phyloP scores from a whole-genome alignment of 208 protist genomes.

The Leishmania major region DNA sequence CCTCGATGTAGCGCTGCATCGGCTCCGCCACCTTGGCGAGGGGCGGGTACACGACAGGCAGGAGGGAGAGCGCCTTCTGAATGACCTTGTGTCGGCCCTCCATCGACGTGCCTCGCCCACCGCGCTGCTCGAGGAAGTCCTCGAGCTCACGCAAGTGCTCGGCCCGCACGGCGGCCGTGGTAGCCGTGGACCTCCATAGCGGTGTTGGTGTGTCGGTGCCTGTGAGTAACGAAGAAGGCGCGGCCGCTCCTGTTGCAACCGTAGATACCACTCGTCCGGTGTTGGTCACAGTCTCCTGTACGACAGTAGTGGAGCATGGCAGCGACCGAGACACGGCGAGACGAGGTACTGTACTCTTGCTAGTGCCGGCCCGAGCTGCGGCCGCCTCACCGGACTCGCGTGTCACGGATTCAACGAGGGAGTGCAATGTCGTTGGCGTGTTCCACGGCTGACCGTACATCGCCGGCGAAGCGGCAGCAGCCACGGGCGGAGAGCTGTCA shows the following conservation, averaged over 20 bases:
- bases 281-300: not conserved
- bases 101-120: constrained; percentile 39
- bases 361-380: not conserved
- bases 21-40: constrained; percentile 29
- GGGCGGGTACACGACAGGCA: constrained; percentile 43
- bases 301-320: not conserved
- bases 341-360: no score
- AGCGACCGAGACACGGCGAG: not conserved
- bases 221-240: not conserved
- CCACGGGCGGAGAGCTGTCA: not conserved
- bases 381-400: not conserved
- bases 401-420: constrained; percentile 5
- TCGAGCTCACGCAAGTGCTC: constrained; percentile 42
- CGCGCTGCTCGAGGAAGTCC: constrained; percentile 28
- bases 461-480: not conserved
- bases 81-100: constrained; percentile 36
- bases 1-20: constrained; percentile 46
- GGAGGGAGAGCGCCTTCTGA: constrained; percentile 38
- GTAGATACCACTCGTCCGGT: not conserved
- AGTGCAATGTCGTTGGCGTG: constrained; percentile 17
- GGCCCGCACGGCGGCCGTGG: constrained; percentile 7
- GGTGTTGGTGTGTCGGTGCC: not conserved
- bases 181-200: not conserved
- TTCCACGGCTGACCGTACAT: constrained; percentile 23
- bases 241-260: no score